Base-by-base conservation (phyloP, 2,329 filamentous ascomycete genomes). In the Microdochium bolleyi region DNA sequence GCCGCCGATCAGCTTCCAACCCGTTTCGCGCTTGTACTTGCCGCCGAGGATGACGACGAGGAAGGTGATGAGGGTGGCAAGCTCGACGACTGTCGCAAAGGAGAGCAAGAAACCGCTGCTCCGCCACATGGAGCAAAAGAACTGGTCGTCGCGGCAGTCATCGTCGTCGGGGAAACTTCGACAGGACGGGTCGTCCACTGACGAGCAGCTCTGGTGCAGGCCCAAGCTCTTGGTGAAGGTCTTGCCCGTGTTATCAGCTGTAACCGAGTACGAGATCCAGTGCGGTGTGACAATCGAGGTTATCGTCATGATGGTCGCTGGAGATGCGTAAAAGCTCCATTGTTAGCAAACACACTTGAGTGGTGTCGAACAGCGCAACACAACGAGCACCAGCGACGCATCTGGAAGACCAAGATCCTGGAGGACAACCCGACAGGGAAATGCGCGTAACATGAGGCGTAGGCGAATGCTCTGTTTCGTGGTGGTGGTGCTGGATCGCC, bases 61-160 rank as follows among this genome's bases (percentile, higher is more conserved):
- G 69, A 92, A 96, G 19, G 85, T 82, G 25, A 95, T 84, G n/a
- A 95, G 70, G 7, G 84, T 84, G 52, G 87, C 89, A 41, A 94
- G 79, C 68, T 95, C 86, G 38, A 94, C 67, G n/a, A 96, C 84
- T 37, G 90, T 82, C 8, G 88, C 81, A 61, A 96, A 88, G 51
- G 85, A 88, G 73, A 95, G 90, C 58, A 96, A 71, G 70, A 96
- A 97, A 24, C 89, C 91, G 34, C 90, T 84, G 24, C 84, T 89
- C 54, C 88, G 82, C 92, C 92, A 99, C 79, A 95, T 87, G 61
- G 84, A 87, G 75, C 94, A 97, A 72, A 97, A 96, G 63, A 84
- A 83, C 51, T 83, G 78, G 60, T 85, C 80, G 51, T 82, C 79
- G 60, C 77, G 72, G 69, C 89, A 92, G 65, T 89, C 84, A 53